Evolutionary conservation across 495 filamentous ascomycete genomes (phyloP), one percentile per base, ranked within the genome.

Genomic region (Daldinia vernicosa): DNA sequence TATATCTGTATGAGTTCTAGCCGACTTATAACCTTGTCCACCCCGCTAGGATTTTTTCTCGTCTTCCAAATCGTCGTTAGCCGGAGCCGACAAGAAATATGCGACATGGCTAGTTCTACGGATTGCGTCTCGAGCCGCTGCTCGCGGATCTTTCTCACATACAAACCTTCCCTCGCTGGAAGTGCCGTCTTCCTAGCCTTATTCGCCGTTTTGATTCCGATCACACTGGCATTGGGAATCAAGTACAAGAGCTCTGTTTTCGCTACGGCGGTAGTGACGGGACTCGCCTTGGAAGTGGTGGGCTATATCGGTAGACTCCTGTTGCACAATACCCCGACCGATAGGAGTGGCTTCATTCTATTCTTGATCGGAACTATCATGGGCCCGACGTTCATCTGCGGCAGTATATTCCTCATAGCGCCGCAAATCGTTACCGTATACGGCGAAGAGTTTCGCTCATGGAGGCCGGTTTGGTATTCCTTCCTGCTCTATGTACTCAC

Each of bases 271-370:
- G 57, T 84, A 9, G 53, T 73, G 5, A 74, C 72, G 2, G 81
- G 81, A 0, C 69, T 84, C 11, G 67, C 78, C 2, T 55, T 82
- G 5, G 81, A 83, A 27, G 73, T 81, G 26, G 45, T 80, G 27
- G 81, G 81, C 35, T 83, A 84, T 61, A 69, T 79, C 27, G 81
- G 78, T 4, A 75, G 79, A 52, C 45, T 83, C 17, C 54, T 85
- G 51, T 71, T 82, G 28, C 69, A 70, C 28, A 60, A 43, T 37
- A 66, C 77, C 58, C 69, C 67, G 5, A 70, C 73, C 6, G 78
- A 70, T 47, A 63, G 63, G 27, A 56, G 62, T 14, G 68, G 53
- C 33, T 80, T 83, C 27, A 63, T 73, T 17, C 33, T 84, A 1
- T 82, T 77, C 28, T 72, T 85, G 55, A 51, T 80, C 11, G 83